Evolutionary conservation across 2,329 filamentous ascomycete genomes (phyloP), one percentile per base, ranked within the genome.

Genomic region (Periglandula ipomoeae): DNA sequence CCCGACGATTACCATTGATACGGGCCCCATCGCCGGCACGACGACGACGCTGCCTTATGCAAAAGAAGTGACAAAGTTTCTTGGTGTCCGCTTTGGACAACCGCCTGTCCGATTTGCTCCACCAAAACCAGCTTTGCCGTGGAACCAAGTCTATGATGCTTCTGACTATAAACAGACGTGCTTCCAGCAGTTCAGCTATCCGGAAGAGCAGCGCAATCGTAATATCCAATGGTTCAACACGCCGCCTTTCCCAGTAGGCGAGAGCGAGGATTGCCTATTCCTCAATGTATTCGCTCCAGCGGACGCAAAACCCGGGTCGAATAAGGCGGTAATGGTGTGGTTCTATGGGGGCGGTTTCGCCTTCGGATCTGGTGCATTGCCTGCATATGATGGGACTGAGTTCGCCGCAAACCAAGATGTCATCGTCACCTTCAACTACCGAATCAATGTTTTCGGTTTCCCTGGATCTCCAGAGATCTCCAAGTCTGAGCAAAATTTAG

Each of bases 381-480:
- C 38, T 23, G 49, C 17, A 46, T 56, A 55, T 44, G 39, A 43
- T 17, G 49, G 49, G n/a, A 22, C 22, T 30, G 26, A n/a, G n/a
- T n/a, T n/a, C n/a, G 5, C 30, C 46, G 34, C 49, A 46, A 13
- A 42, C 50, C 10, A 54, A 50, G 17, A 51, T 48, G 52, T 58
- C 58, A 42, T 61, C 47, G 50, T 59, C 1, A 67, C 66, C 38
- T 65, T 74, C 19, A 72, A 69, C 3, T 52, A 56, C 20, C 49
- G 55, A 5, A 44, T 56, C 1, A 53, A 52, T 1, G 64, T 73
- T 45, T 72, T 70, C 27, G 67, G 71, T 3, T 56, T 50, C 19
- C 55, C 9, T 15, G 44, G 6, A 44, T 38, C 4, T 6, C 26
- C 6, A n/a, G n/a, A n/a, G n/a, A n/a, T n/a, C n/a, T n/a, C n/a